Evolutionary conservation across 1,284 basidiomycete genomes (phyloP).

Genomic region (Amylostereum areolatum): DNA sequence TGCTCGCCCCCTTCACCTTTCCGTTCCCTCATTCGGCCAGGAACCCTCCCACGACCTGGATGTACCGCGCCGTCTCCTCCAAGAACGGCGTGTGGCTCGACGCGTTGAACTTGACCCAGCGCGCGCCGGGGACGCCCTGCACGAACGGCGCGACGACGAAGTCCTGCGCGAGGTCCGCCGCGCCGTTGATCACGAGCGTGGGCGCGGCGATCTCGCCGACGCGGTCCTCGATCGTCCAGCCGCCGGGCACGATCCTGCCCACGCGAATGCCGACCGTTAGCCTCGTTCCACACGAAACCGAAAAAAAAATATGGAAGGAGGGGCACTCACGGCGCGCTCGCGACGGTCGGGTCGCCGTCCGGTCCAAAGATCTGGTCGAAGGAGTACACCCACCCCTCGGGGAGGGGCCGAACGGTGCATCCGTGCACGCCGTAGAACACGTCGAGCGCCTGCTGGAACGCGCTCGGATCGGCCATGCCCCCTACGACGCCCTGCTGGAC

Average conservation of each 20-base stretch:
- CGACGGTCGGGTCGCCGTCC: slow-evolving; percentile 17
- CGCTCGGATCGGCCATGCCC: slow-evolving; percentile 17
- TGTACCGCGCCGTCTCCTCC: slow-evolving; percentile 18
- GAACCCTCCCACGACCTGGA: slow-evolving; percentile 20
- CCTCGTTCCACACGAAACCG: slow-evolving; percentile 20
- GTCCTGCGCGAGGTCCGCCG: slow-evolving; percentile 19
- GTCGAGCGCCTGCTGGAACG: slow-evolving; percentile 18
- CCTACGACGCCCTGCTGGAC: slow-evolving; percentile 17
- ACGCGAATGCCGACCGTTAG: slow-evolving; percentile 21
- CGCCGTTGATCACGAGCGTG: slow-evolving; percentile 22
- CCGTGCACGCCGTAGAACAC: slow-evolving; percentile 16
- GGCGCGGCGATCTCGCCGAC: slow-evolving; percentile 19
- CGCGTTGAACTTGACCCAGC: slow-evolving; percentile 19
- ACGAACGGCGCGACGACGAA: slow-evolving; percentile 17
- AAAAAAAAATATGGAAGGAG: neutral
- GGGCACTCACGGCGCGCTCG: slow-evolving; percentile 14
- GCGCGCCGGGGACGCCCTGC: slow-evolving; percentile 15
- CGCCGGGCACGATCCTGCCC: slow-evolving; percentile 20
- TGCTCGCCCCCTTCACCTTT: too few relatives aligned
- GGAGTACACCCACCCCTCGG: slow-evolving; percentile 13
- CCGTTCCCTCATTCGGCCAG: too few relatives aligned
- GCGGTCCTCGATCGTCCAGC: slow-evolving; percentile 20
- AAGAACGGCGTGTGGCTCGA: slow-evolving; percentile 22
- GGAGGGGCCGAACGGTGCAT: slow-evolving; percentile 16
- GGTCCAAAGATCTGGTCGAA: slow-evolving; percentile 8